A percentile compares a stretch with the other conserved stretches of the same genome.
Conservation (phyloP, 495 filamentous ascomycete genomes). For the Talaromyces borbonicus region DNA sequence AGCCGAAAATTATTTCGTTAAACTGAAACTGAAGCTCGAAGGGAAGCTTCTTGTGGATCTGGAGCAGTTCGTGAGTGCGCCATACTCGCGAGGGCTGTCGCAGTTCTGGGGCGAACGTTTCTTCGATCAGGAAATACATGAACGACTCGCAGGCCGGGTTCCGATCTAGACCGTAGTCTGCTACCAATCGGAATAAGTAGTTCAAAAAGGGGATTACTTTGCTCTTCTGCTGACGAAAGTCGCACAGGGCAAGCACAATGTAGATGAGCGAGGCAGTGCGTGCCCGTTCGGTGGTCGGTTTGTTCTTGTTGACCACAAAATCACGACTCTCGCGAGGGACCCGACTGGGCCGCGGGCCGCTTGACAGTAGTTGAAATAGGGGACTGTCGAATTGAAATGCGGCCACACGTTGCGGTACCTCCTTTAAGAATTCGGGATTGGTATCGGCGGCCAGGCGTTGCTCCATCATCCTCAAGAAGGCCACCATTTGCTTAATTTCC, state of each 20-base stretch:
- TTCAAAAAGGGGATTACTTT: constrained; percentile 28
- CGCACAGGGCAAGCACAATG: constrained; percentile 31
- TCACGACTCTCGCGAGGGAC: constrained; percentile 29
- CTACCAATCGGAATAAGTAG: constrained; percentile 18
- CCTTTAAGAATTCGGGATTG: constrained; percentile 16
- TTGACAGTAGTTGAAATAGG: constrained; percentile 32
- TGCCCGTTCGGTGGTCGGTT: constrained; percentile 28
- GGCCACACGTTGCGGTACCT: constrained; percentile 21
- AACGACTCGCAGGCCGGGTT: constrained; percentile 34
- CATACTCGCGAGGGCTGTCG: constrained; percentile 30
- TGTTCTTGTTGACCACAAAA: constrained; percentile 27
- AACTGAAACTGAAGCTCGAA: constrained; percentile 34
- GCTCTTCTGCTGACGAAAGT: constrained; percentile 22
- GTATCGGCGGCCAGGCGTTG: constrained; percentile 27
- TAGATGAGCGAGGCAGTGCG: constrained; percentile 34
- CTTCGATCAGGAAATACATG: constrained; percentile 33
- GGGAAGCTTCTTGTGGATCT: constrained; percentile 27
- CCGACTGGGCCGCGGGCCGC: constrained; percentile 33
- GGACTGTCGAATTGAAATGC: constrained; percentile 34
- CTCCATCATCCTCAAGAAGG: constrained; percentile 30
- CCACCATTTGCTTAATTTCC: constrained; percentile 17
- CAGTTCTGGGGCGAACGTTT: constrained; percentile 27
- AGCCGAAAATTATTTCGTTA: constrained; percentile 34
- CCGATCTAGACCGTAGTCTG: constrained; percentile 26
- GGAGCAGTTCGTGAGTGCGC: constrained; percentile 29